Conservation (phyloP, 768 basidiomycete species). For the Terana coerulea region DNA sequence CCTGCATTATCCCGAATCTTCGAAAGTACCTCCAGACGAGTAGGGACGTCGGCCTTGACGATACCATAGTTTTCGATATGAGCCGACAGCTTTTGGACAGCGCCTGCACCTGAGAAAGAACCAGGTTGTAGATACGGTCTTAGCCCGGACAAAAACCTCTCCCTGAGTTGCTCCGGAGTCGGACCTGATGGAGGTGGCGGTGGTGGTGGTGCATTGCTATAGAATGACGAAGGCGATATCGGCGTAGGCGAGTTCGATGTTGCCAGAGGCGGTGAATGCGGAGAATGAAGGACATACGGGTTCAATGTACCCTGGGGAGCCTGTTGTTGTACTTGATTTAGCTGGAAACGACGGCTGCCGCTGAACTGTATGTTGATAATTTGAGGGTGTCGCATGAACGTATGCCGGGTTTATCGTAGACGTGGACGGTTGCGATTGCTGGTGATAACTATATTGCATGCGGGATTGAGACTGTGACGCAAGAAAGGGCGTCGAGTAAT, state of each 20-base stretch:
- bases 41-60: constrained; percentile 58
- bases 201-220: constrained; percentile 32
- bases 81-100: constrained; percentile 58
- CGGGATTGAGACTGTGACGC: constrained; percentile 33
- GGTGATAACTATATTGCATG: constrained; percentile 35
- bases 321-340: constrained; percentile 16
- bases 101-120: constrained; percentile 64
- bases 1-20: constrained; percentile 81
- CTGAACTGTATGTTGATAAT: constrained; percentile 28
- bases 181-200: constrained; percentile 26
- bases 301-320: constrained; percentile 53
- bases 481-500: constrained; percentile 35
- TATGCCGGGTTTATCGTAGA: constrained; percentile 38
- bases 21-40: constrained; percentile 71
- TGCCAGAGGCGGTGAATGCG: constrained; percentile 34
- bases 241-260: constrained; percentile 29
- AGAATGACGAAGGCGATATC: constrained; percentile 35
- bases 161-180: constrained; percentile 51
- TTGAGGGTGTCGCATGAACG: constrained; percentile 23
- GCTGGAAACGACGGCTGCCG: constrained; percentile 32
- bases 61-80: constrained; percentile 58
- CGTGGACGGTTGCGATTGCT: constrained; percentile 33
- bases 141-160: constrained; percentile 48
- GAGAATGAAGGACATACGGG: constrained; percentile 64
- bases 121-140: constrained; percentile 54